A percentile compares a stretch with the other conserved stretches of the same genome.
Evolutionary conservation across 78 protist species (phyloP).

Genomic region (Dictyostelium intermedium): DNA sequence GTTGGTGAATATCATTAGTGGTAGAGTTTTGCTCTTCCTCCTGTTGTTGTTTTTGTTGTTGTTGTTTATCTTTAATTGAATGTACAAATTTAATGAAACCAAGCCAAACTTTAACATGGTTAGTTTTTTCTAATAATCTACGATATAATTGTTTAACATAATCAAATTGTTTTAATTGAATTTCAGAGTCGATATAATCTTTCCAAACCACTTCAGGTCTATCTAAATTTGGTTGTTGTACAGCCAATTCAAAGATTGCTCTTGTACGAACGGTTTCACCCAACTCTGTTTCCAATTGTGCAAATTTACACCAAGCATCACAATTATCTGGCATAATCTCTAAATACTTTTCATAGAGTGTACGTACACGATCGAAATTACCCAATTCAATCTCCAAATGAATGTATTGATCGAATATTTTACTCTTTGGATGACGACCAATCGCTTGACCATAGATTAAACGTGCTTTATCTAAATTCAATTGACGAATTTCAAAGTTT

Average conservation of each 20-base stretch:
- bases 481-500: constrained; percentile 93
- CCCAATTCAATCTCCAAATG: constrained; percentile 92
- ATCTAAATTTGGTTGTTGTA: constrained; percentile 93
- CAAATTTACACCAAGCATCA: constrained; percentile 91
- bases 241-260: constrained; percentile 92
- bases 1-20: background rate
- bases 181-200: constrained; percentile 89
- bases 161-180: constrained; percentile 59
- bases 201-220: constrained; percentile 97
- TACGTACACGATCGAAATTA: constrained; percentile 90
- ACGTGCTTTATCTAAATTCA: constrained; percentile 76
- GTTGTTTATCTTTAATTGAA: background rate
- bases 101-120: constrained; percentile 93
- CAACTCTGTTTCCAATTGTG: constrained; percentile 91
- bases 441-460: constrained; percentile 82
- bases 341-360: constrained; percentile 90
- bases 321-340: constrained; percentile 85
- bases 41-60: background rate
- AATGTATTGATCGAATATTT: constrained; percentile 88
- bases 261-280: constrained; percentile 90
- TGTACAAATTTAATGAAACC: constrained; percentile 75
- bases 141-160: constrained; percentile 86
- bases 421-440: constrained; percentile 85
- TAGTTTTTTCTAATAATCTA: constrained; percentile 86
- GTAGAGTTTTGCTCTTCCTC: constrained; percentile 4